phyloP scores from a whole-genome alignment of 495 filamentous ascomycete species.

The Penicillium roqueforti region DNA sequence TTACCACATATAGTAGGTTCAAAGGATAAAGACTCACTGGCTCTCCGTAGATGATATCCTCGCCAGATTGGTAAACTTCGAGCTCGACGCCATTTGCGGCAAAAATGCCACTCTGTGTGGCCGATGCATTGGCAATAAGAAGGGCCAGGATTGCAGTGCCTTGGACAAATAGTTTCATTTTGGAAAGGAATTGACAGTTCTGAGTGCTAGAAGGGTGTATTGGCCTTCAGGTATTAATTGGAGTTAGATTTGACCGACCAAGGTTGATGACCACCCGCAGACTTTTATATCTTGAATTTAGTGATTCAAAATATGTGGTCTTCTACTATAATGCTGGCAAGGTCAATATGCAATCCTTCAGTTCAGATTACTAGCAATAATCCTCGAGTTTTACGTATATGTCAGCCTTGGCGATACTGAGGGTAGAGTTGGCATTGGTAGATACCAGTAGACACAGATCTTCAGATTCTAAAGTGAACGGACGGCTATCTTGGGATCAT shows the following conservation, averaged over 20 bases:
- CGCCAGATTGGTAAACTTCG: neutral
- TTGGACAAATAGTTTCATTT: slow-evolving; percentile 1
- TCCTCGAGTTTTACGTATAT: too few relatives aligned
- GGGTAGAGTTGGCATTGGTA: neutral
- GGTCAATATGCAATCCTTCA: neutral
- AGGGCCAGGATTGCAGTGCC: neutral
- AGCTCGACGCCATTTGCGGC: neutral
- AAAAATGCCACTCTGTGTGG: neutral
- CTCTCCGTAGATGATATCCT: neutral
- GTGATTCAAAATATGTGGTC: neutral
- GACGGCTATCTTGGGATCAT: neutral
- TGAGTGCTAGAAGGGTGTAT: neutral
- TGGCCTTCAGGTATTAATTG: neutral
- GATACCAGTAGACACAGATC: neutral
- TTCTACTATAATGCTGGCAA: neutral
- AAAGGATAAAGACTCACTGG: neutral
- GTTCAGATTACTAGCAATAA: too few relatives aligned
- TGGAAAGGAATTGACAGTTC: neutral
- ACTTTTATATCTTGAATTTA: neutral
- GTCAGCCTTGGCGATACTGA: neutral
- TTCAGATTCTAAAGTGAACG: neutral
- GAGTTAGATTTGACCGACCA: neutral
- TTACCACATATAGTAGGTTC: neutral
- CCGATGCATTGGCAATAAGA: neutral
- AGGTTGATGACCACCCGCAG: neutral